These are phyloP conservation scores for Thelephora terrestris DNA, from an alignment of 1,284 basidiomycete genomes.

Conservation along the genomic window DNA sequence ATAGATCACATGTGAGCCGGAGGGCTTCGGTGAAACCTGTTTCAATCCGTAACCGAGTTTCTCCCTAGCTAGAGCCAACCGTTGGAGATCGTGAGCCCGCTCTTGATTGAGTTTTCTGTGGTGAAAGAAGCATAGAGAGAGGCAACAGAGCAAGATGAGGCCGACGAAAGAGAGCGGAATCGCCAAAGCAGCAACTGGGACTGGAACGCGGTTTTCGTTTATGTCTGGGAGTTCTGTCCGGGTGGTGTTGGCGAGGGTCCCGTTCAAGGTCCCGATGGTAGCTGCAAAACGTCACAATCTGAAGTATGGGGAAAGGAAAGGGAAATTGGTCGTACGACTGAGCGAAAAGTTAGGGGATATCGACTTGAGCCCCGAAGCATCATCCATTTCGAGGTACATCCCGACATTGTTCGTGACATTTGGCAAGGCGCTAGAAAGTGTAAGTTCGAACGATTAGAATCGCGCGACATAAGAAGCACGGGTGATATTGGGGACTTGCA, in stretches of 20 bases:
- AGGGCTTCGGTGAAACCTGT: background rate
- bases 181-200: constrained; percentile 31
- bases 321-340: constrained; percentile 23
- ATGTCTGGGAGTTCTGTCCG: constrained; percentile 12
- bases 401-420: constrained; percentile 18
- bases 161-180: constrained; percentile 35
- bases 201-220: constrained; percentile 21
- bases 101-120: constrained; percentile 18
- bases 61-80: background rate
- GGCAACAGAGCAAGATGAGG: constrained; percentile 29
- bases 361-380: constrained; percentile 26
- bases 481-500: constrained; percentile 13
- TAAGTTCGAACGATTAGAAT: background rate
- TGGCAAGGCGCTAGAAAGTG: constrained; percentile 15
- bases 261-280: constrained; percentile 5
- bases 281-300: background rate
- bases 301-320: background rate
- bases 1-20: background rate
- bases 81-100: constrained; percentile 9
- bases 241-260: constrained; percentile 5
- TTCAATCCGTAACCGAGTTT: background rate
- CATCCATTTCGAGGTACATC: constrained; percentile 31
- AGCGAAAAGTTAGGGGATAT: constrained; percentile 33
- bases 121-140: constrained; percentile 20
- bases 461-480: background rate